Percentiles rank a stretch among this genome's conserved stretches.
Conservation (phyloP, 257 asterid genomes). For the Lithospermum erythrorhizon region DNA sequence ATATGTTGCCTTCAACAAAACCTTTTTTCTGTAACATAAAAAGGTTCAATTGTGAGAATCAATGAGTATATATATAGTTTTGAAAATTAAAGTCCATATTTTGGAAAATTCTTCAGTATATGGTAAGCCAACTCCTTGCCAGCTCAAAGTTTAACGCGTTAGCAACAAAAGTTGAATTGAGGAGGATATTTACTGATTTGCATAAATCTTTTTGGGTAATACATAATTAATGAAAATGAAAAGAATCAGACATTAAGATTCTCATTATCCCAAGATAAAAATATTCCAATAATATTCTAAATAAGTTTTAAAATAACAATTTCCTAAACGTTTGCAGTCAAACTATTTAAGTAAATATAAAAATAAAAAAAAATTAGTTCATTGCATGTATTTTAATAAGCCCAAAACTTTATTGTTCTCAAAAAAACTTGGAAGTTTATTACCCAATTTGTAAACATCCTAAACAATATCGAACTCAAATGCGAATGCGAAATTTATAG, state of each 20-base stretch:
- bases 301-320: not conserved
- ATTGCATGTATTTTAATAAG: not conserved
- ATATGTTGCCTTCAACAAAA: slow-evolving; percentile 4
- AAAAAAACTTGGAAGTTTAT: not conserved
- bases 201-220: slow-evolving; percentile 18
- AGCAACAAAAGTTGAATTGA: slow-evolving; percentile 1
- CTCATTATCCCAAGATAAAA: slow-evolving; percentile 4
- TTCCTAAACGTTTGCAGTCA: slow-evolving; percentile 26
- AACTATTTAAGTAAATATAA: not conserved
- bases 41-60: not conserved
- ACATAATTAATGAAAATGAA: slow-evolving; percentile 4
- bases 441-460: slow-evolving; percentile 4
- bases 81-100: not conserved
- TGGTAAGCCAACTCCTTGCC: not conserved
- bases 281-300: not conserved
- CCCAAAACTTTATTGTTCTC: not conserved
- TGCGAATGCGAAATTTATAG: too few species aligned
- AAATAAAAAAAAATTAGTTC: not conserved
- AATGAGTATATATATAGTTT: not conserved
- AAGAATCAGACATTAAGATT: slow-evolving; percentile 9
- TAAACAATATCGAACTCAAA: slow-evolving; percentile 13
- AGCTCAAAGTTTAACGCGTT: not conserved
- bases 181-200: not conserved
- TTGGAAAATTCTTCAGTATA: not conserved
- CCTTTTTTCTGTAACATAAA: slow-evolving; percentile 21